A percentile compares a stretch with the other conserved stretches of the same genome.
These are phyloP conservation scores for Boeremia lycopersici DNA, from an alignment of 2,329 filamentous ascomycete genomes.

Conservation along the genomic window DNA sequence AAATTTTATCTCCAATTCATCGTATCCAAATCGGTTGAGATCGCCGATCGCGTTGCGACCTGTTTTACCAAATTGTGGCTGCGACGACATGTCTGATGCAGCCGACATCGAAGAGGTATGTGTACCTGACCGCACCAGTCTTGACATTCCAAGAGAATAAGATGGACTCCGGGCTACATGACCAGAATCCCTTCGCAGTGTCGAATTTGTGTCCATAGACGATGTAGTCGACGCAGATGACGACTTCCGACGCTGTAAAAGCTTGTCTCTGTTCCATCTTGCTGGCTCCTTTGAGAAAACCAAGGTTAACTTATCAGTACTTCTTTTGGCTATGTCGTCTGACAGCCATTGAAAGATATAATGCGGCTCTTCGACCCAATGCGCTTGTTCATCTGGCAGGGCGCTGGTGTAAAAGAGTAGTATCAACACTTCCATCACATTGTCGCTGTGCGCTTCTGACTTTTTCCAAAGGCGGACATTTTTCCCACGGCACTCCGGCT, in stretches of 20 bases:
- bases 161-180: constrained; percentile 10
- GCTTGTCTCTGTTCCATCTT: constrained; percentile 34
- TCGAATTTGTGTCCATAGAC: background rate
- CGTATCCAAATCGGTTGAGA: constrained; percentile 38
- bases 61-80: constrained; percentile 1
- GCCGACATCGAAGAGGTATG: constrained; percentile 19
- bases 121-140: constrained; percentile 18
- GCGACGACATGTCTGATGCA: constrained; percentile 18
- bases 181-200: constrained; percentile 3
- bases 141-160: constrained; percentile 17
- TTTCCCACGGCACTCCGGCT: constrained; percentile 37
- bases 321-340: constrained; percentile 30
- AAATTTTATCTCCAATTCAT: constrained; percentile 37
- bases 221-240: constrained; percentile 11
- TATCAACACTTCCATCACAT: constrained; percentile 28
- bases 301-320: constrained; percentile 30
- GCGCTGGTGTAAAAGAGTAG: constrained; percentile 41
- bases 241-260: constrained; percentile 31
- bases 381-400: constrained; percentile 32
- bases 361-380: constrained; percentile 45
- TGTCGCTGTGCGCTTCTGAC: constrained; percentile 26
- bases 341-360: constrained; percentile 40
- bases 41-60: constrained; percentile 5
- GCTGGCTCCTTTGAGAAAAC: constrained; percentile 38
- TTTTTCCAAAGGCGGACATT: constrained; percentile 39